Percentiles rank a stretch among this genome's conserved stretches.
Evolutionary conservation across 192 early-diverging fungal genomes (phyloP).

Genomic region (Backusella circina): DNA sequence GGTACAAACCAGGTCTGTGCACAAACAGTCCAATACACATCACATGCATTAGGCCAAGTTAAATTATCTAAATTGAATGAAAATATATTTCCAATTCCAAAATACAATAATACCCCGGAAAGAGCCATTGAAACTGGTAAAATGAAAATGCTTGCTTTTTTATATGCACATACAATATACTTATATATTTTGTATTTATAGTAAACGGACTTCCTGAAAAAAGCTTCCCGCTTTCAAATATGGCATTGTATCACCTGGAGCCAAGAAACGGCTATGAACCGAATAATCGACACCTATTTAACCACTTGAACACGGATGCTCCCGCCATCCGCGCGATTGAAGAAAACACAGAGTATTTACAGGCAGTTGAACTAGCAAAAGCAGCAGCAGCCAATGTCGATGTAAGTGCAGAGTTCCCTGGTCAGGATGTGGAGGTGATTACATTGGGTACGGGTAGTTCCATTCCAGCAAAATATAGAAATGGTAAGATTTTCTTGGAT

Average conservation of each 20-base stretch:
- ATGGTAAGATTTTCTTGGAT: constrained; percentile 50
- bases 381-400: constrained; percentile 28
- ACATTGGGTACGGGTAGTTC: constrained; percentile 92
- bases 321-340: constrained; percentile 12
- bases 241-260: constrained; percentile 60
- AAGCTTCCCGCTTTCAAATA: constrained; percentile 17
- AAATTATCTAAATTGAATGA: constrained; percentile 65
- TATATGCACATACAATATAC: too few species aligned
- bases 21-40: constrained; percentile 63
- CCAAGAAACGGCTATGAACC: constrained; percentile 54
- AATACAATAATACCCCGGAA: constrained; percentile 45
- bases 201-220: constrained; percentile 12
- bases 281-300: constrained; percentile 25
- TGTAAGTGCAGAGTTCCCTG: constrained; percentile 24
- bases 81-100: constrained; percentile 69
- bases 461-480: constrained; percentile 86
- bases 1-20: constrained; percentile 60
- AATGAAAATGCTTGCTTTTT: too few species aligned
- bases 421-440: constrained; percentile 45
- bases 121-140: constrained; percentile 12
- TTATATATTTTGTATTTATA: background rate
- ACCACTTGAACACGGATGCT: constrained; percentile 8
- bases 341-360: constrained; percentile 35
- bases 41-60: constrained; percentile 57
- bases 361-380: constrained; percentile 25